Evolutionary conservation across 2,329 filamentous ascomycete species (phyloP), one percentile per base, ranked within the genome.

Genomic region (Seiridium cupressi): DNA sequence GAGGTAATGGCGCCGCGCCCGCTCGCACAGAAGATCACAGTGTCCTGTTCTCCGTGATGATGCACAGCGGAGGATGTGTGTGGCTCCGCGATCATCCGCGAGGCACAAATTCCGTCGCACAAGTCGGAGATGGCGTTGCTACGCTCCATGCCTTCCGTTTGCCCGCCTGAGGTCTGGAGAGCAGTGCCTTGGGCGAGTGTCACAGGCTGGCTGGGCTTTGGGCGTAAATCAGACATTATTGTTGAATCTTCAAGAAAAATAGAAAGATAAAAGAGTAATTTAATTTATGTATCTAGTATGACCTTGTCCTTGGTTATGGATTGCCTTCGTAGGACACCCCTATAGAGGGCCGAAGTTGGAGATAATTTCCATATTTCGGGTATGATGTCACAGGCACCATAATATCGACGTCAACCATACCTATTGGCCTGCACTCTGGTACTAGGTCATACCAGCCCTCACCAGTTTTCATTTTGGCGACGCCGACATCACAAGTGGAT

Each of bases 21-120:
- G 31, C 72, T 73, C 7, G 79, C 78, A 5, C 80, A 81, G 66
- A 81, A 83, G 47, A 84, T 77, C 47, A 85, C 75, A 0, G 81
- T 84, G 62, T 84, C 80, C 68, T 84, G 79, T 40, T 74, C 69
- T 38, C 81, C 82, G 66, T 85, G 81, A 62, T 84, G 82, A 66
- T 85, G 82, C 18, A 85, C 72, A 0, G 78, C 80, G 2, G 79
- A 82, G 1, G 77, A 69, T 11, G 77, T 76, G 60, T 79, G 59
- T 18, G 55, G 48, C 36, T 58, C 51, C 6, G 60, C 44, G 32
- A 58, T 36, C 68, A 61, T 65, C 80, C 10, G 82, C 1, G 79
- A 78, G 13, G 80, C 81, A 66, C 81, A 83, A 44, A 84, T 74
- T 55, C 77, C 74, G 46, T 78, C 73, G 44, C 76, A 80, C 63